A percentile compares a stretch with the other conserved stretches of the same genome.
These are phyloP conservation scores for Fusarium verrucosum DNA, from an alignment of 2,329 filamentous ascomycete species.

Conservation along the genomic window DNA sequence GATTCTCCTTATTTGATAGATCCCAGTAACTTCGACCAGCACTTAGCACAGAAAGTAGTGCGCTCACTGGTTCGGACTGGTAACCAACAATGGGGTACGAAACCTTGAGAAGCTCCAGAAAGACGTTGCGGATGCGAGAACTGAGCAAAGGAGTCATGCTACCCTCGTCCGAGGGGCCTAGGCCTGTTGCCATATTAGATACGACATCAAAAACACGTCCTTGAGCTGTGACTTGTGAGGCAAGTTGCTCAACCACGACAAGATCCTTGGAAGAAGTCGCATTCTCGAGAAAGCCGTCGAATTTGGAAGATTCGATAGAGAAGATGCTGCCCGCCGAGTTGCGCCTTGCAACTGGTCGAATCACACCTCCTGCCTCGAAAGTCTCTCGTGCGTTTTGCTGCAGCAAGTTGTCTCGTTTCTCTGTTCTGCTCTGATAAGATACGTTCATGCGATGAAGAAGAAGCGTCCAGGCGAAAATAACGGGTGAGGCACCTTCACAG, in stretches of 20 bases:
- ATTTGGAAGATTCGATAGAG: conserved; percentile 68
- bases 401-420: conserved; percentile 66
- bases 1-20: conserved; percentile 52
- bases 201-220: conserved; percentile 65
- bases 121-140: conserved; percentile 68
- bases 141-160: conserved; percentile 66
- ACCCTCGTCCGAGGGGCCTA: conserved; percentile 57
- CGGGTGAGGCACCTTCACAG: conserved; percentile 73
- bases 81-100: conserved; percentile 76
- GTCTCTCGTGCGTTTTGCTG: conserved; percentile 68
- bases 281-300: conserved; percentile 65
- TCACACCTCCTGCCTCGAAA: conserved; percentile 60
- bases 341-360: conserved; percentile 56
- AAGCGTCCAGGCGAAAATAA: conserved; percentile 83
- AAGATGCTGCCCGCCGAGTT: conserved; percentile 71
- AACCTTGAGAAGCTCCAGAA: conserved; percentile 76
- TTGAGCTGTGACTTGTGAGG: conserved; percentile 58
- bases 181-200: conserved; percentile 57
- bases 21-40: conserved; percentile 65
- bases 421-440: conserved; percentile 68
- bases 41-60: conserved; percentile 71
- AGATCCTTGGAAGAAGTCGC: conserved; percentile 61
- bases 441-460: conserved; percentile 75
- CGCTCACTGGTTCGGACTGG: conserved; percentile 73
- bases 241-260: conserved; percentile 61